Conservation (phyloP, 352 stramenopile genomes). For the Phytophthora ramorum region DNA sequence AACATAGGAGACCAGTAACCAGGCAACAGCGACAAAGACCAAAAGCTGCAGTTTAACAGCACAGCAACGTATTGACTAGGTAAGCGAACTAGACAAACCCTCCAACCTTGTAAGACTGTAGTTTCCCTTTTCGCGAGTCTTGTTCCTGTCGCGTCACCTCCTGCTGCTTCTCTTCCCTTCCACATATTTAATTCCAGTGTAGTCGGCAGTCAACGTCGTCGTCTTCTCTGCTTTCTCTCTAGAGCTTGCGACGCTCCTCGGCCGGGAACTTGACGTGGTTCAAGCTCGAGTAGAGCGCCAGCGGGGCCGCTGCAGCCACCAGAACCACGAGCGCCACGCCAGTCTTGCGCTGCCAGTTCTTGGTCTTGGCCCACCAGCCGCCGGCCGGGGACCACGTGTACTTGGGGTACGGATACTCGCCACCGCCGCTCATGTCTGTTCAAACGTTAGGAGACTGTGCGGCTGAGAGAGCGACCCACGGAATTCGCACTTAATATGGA, state of each 20-base stretch:
- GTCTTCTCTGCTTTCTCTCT: slow-evolving; percentile 9
- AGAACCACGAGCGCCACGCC: slow-evolving; percentile 65
- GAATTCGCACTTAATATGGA: neutral
- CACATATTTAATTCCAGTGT: slow-evolving; percentile 34
- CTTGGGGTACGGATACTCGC: slow-evolving; percentile 89
- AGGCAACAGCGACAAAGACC: slow-evolving; percentile 2
- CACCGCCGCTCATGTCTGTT: slow-evolving; percentile 71
- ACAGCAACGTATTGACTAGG: slow-evolving; percentile 8
- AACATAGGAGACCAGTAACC: slow-evolving; percentile 1
- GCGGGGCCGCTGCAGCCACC: slow-evolving; percentile 50
- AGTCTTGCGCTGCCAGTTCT: slow-evolving; percentile 86
- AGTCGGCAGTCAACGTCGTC: neutral
- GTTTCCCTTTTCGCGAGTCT: neutral
- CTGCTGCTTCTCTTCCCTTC: slow-evolving; percentile 5
- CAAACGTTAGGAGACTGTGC: slow-evolving; percentile 24
- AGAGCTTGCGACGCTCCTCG: slow-evolving; percentile 69
- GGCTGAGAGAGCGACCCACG: slow-evolving; percentile 13
- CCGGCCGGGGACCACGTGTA: slow-evolving; percentile 87
- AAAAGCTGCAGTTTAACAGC: slow-evolving; percentile 18
- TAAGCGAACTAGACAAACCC: neutral
- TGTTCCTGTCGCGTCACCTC: slow-evolving; percentile 1
- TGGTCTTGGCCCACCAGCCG: slow-evolving; percentile 87
- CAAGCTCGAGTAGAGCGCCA: slow-evolving; percentile 67
- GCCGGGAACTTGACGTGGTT: slow-evolving; percentile 79
- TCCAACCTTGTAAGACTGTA: neutral